Conservation (phyloP, 441 rosid species). For the Rhodomyrtus psidioides region DNA sequence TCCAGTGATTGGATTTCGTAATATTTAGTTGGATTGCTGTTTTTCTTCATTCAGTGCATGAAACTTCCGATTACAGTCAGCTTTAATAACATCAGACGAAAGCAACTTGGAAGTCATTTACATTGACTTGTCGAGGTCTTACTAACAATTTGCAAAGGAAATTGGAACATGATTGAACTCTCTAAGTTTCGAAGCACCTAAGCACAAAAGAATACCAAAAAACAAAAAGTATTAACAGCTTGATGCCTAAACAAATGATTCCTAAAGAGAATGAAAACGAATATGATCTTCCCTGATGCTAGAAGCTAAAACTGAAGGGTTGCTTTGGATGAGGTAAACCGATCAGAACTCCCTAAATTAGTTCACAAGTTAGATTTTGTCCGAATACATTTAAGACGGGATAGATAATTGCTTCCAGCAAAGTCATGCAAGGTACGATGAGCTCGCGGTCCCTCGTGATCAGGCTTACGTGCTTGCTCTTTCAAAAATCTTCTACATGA, state of each 20-base stretch:
- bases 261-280: neutral
- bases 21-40: neutral
- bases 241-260: neutral
- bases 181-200: neutral
- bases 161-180: neutral
- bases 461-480: conserved; percentile 34
- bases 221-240: neutral
- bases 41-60: neutral
- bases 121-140: neutral
- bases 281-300: neutral
- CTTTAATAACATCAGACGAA: neutral
- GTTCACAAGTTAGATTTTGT: conserved; percentile 15
- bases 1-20: neutral
- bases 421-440: conserved; percentile 76
- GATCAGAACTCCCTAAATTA: neutral
- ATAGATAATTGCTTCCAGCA: conserved; percentile 76
- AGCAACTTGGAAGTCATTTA: neutral
- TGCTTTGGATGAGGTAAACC: neutral
- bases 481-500: conserved; percentile 40
- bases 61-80: neutral
- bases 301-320: neutral
- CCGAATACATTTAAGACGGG: conserved; percentile 55
- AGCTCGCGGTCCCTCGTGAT: conserved; percentile 32
- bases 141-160: neutral
- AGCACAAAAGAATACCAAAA: neutral